phyloP scores from a whole-genome alignment of 2,329 filamentous ascomycete species.

The Grosmannia clavigera region DNA sequence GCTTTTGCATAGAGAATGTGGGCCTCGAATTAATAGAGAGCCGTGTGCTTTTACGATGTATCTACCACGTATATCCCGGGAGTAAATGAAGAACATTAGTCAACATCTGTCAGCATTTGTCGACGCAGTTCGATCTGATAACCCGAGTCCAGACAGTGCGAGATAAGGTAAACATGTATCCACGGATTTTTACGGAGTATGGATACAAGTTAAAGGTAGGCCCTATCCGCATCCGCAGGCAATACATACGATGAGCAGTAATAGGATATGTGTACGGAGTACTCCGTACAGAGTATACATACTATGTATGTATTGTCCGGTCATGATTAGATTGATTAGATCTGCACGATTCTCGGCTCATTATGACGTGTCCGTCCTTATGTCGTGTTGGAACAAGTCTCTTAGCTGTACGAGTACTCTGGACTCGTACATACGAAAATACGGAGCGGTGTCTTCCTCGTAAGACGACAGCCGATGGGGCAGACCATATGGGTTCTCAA shows the following conservation, averaged over 20 bases:
- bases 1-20: background rate
- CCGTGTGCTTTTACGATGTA: background rate
- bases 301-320: background rate
- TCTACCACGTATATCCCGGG: background rate
- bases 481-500: background rate
- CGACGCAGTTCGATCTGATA: background rate
- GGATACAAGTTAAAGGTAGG: background rate
- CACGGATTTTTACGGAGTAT: too few species aligned
- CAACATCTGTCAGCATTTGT: background rate
- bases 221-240: background rate
- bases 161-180: background rate
- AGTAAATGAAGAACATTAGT: background rate
- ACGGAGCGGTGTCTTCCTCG: background rate
- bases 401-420: background rate
- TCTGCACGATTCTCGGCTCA: background rate
- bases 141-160: background rate
- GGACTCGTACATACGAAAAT: too few species aligned
- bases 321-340: constrained; percentile 3
- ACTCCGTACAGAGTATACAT: too few species aligned
- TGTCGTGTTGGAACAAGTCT: background rate
- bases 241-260: too few species aligned
- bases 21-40: background rate
- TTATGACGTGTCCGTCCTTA: background rate
- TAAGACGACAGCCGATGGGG: background rate
- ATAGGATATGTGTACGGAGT: background rate